Evolutionary conservation across 2,329 filamentous ascomycete genomes (phyloP).

Genomic region (Fusarium foetens): DNA sequence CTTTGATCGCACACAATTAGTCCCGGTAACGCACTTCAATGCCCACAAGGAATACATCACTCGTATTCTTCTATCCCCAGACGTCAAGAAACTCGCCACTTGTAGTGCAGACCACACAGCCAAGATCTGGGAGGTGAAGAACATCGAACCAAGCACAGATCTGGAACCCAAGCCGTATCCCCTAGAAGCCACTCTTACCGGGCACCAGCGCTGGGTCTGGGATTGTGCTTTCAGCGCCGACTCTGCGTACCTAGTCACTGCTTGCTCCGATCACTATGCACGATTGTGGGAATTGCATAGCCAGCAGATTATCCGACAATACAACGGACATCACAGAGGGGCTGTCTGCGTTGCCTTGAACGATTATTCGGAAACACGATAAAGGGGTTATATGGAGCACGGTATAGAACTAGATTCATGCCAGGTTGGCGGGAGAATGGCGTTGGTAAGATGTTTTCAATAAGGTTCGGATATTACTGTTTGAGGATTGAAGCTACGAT

Average conservation of each 20-base stretch:
- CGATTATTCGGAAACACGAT: conserved; percentile 75
- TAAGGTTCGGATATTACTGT: conserved; percentile 9
- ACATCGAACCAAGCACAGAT: conserved; percentile 66
- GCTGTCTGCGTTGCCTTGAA: conserved; percentile 94
- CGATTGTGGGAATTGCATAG: conserved; percentile 88
- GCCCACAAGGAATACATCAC: conserved; percentile 95
- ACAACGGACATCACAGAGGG: conserved; percentile 92
- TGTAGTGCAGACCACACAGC: conserved; percentile 94
- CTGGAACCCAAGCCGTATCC: conserved; percentile 71
- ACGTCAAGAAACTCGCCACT: conserved; percentile 93
- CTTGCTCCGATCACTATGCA: conserved; percentile 93
- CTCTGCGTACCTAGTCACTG: conserved; percentile 91
- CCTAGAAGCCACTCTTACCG: conserved; percentile 86
- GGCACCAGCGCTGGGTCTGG: conserved; percentile 97
- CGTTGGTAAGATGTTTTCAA: conserved; percentile 38
- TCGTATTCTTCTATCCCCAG: conserved; percentile 88
- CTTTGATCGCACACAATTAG: conserved; percentile 82
- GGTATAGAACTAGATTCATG: conserved; percentile 23
- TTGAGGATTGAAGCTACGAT: conserved; percentile 10
- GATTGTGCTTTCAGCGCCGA: conserved; percentile 96
- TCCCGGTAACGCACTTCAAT: conserved; percentile 88
- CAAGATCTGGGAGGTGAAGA: conserved; percentile 92
- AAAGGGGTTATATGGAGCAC: conserved; percentile 19
- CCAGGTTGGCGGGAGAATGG: conserved; percentile 30
- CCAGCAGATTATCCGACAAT: conserved; percentile 91